Conservation (phyloP, 257 asterid genomes). For the Solanum lycopersicoides region DNA sequence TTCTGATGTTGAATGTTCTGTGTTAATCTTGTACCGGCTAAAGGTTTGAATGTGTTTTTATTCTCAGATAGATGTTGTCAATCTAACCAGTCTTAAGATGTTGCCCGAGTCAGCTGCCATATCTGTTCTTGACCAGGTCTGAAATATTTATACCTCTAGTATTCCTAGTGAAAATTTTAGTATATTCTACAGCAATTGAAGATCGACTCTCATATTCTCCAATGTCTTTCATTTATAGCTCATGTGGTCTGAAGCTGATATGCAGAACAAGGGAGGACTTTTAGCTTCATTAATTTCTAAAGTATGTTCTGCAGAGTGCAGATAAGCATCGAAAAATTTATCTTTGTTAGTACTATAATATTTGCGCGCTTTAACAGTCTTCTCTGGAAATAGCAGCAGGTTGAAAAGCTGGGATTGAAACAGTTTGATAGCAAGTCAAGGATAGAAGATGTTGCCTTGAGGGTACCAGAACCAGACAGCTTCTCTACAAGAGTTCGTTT, state of each 20-base stretch:
- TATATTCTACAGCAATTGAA: not conserved
- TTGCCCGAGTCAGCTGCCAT: slow-evolving; percentile 63
- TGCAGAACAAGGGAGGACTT: slow-evolving; percentile 58
- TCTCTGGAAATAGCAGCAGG: slow-evolving; percentile 37
- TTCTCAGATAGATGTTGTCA: slow-evolving; percentile 62
- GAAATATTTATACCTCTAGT: not conserved
- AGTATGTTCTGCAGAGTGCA: slow-evolving; percentile 27
- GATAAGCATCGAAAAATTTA: slow-evolving; percentile 4
- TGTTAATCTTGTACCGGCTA: not conserved
- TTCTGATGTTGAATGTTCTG: not conserved
- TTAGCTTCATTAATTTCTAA: slow-evolving; percentile 61
- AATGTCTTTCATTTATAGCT: slow-evolving; percentile 36
- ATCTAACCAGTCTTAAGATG: slow-evolving; percentile 54
- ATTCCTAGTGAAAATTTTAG: not conserved
- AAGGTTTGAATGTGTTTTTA: not conserved
- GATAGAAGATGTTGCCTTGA: not conserved
- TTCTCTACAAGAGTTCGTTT: slow-evolving; percentile 4
- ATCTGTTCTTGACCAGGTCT: slow-evolving; percentile 92
- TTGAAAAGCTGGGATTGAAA: slow-evolving; percentile 22
- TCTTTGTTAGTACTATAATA: not conserved
- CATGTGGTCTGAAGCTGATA: slow-evolving; percentile 73
- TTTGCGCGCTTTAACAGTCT: not conserved
- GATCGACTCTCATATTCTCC: not conserved
- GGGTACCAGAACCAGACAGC: slow-evolving; percentile 5
- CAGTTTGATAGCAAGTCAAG: not conserved